phyloP scores from a whole-genome alignment of 441 rosid species.

The Populus tomentosa region DNA sequence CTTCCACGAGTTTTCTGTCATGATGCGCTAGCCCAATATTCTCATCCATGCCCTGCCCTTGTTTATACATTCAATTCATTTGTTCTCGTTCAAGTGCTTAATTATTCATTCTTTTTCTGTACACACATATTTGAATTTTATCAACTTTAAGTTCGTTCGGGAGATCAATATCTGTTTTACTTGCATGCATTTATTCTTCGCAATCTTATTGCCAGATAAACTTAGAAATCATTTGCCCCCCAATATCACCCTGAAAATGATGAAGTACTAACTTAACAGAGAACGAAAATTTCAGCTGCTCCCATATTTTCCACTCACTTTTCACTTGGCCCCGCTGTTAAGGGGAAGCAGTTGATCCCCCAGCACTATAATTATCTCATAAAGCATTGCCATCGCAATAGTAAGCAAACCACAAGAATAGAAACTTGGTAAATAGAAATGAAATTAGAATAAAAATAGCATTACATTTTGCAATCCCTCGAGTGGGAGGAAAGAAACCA shows the following conservation, averaged over 20 bases:
- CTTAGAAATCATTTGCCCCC: not conserved
- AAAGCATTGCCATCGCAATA: no score
- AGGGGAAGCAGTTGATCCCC: not conserved
- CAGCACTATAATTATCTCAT: no score
- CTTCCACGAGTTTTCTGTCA: constrained; percentile 55
- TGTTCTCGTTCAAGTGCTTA: not conserved
- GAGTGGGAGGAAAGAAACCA: not conserved
- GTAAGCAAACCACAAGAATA: constrained; percentile 35
- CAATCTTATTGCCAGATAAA: not conserved
- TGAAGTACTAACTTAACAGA: not conserved
- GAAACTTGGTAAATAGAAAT: constrained; percentile 5
- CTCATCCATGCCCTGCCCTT: constrained; percentile 1
- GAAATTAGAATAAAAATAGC: not conserved
- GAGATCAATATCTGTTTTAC: not conserved
- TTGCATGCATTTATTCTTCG: not conserved
- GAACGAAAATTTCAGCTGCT: not conserved
- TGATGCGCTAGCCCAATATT: constrained; percentile 36
- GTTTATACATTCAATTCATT: not conserved
- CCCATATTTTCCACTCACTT: not conserved
- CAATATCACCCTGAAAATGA: not conserved
- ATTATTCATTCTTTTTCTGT: not conserved
- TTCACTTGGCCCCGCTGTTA: not conserved
- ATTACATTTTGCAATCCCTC: not conserved
- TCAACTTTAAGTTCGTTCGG: not conserved
- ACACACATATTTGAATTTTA: not conserved